phyloP scores from a whole-genome alignment of 192 early-diverging fungal species.

The Rhizophlyctis rosea region DNA sequence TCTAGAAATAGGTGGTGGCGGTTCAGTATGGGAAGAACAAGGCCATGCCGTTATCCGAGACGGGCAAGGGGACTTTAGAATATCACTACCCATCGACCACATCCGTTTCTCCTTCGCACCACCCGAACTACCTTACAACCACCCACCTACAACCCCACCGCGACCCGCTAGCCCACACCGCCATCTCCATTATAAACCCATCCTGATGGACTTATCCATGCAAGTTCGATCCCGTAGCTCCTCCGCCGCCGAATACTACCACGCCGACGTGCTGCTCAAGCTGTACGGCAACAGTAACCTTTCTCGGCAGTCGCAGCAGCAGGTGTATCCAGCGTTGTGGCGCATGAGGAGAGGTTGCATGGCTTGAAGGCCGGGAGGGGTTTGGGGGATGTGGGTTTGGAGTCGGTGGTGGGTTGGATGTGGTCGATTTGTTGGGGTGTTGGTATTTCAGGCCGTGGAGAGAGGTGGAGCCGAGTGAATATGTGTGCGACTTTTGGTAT shows the following conservation, averaged over 20 bases:
- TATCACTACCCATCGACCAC: too few relatives aligned
- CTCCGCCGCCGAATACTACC: conserved; percentile 6
- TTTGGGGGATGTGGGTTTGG: background rate
- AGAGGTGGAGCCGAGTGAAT: conserved; percentile 31
- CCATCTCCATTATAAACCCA: conserved; percentile 14
- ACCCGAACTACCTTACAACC: too few relatives aligned
- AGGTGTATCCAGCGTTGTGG: conserved; percentile 2
- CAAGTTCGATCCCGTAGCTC: background rate
- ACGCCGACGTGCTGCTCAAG: background rate
- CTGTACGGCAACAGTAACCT: background rate
- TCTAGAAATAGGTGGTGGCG: too few relatives aligned
- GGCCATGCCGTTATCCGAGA: too few relatives aligned
- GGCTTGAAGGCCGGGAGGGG: background rate
- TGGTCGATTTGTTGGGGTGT: background rate
- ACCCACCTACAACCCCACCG: too few relatives aligned
- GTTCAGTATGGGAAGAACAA: too few relatives aligned
- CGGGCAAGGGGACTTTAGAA: too few relatives aligned
- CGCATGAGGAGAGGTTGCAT: background rate
- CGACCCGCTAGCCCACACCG: conserved; percentile 7
- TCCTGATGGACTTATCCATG: conserved; percentile 8
- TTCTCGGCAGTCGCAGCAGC: conserved; percentile 4
- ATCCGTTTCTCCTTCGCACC: too few relatives aligned
- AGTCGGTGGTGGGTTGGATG: background rate
- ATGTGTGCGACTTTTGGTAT: conserved; percentile 45
- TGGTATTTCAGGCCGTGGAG: conserved; percentile 3